Evolutionary conservation across 352 stramenopile genomes (phyloP).

Genomic region (Elongisporangium undulatum): DNA sequence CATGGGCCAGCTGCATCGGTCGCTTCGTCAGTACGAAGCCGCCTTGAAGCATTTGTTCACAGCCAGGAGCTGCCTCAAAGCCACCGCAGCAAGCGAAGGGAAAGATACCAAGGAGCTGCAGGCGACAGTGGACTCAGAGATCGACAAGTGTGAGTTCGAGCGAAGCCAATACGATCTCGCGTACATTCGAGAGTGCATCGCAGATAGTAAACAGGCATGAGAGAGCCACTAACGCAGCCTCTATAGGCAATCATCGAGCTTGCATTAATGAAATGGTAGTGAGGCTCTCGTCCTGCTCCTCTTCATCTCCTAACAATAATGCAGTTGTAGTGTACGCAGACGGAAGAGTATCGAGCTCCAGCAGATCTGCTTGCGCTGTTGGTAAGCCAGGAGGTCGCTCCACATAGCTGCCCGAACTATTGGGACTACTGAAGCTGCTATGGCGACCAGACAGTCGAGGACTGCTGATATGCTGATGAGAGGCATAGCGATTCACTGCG

Average conservation of each 20-base stretch:
- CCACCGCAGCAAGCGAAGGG: conserved; percentile 8
- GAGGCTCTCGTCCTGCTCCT: background rate
- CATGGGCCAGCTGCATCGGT: conserved; percentile 41
- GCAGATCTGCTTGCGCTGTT: conserved; percentile 12
- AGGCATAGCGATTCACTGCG: background rate
- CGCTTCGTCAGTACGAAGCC: conserved; percentile 43
- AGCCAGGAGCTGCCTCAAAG: conserved; percentile 7
- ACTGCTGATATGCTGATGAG: conserved; percentile 2
- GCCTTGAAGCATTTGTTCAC: conserved; percentile 22
- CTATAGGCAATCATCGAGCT: background rate
- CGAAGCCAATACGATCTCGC: conserved; percentile 50
- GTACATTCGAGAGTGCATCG: conserved; percentile 24
- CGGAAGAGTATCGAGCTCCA: conserved; percentile 18
- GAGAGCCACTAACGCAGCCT: background rate
- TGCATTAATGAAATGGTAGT: conserved; percentile 11
- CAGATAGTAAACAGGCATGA: background rate
- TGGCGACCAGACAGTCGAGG: background rate
- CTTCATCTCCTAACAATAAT: background rate
- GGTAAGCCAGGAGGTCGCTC: background rate
- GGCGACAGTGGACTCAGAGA: conserved; percentile 38
- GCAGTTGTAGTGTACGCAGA: background rate
- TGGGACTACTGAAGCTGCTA: background rate
- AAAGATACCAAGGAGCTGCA: conserved; percentile 5
- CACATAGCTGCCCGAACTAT: background rate
- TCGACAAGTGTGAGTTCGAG: conserved; percentile 60